Conservation (phyloP, 1,284 basidiomycete genomes). For the Schizopora paradoxa region DNA sequence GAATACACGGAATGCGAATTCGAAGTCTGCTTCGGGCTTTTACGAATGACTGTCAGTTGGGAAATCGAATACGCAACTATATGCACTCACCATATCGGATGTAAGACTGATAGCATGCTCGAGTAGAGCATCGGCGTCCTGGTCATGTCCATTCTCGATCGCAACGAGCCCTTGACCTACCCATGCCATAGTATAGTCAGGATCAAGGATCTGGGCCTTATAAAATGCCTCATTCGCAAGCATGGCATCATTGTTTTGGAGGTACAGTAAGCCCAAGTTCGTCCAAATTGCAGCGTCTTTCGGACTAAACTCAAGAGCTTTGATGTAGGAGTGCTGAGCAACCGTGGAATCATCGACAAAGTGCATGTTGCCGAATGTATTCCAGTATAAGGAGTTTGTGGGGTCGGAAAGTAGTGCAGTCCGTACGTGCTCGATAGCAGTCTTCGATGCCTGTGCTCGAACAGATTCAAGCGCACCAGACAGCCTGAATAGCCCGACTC, state of each 20-base stretch:
- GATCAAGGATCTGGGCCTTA: constrained; percentile 87
- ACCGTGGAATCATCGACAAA: constrained; percentile 64
- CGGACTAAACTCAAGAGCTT: constrained; percentile 78
- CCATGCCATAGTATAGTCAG: constrained; percentile 90
- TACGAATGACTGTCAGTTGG: constrained; percentile 15
- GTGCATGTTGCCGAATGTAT: constrained; percentile 69
- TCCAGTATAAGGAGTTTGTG: constrained; percentile 77
- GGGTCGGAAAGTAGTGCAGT: constrained; percentile 76
- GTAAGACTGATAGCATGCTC: constrained; percentile 79
- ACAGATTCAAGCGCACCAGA: constrained; percentile 29
- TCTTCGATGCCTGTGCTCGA: constrained; percentile 36
- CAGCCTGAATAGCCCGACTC: constrained; percentile 59
- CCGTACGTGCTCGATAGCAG: constrained; percentile 62
- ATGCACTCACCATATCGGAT: constrained; percentile 56
- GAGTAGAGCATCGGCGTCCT: constrained; percentile 67
- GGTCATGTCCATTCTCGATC: constrained; percentile 53
- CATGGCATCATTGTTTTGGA: constrained; percentile 76
- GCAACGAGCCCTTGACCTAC: constrained; percentile 89
- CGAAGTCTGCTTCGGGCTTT: constrained; percentile 81
- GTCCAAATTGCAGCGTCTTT: constrained; percentile 83
- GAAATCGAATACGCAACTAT: constrained; percentile 5
- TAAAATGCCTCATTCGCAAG: constrained; percentile 86
- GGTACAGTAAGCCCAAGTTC: constrained; percentile 86
- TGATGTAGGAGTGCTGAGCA: constrained; percentile 91
- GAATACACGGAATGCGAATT: constrained; percentile 68